Conservation (phyloP, 495 filamentous ascomycete genomes). For the Daldinia bambusicola region DNA sequence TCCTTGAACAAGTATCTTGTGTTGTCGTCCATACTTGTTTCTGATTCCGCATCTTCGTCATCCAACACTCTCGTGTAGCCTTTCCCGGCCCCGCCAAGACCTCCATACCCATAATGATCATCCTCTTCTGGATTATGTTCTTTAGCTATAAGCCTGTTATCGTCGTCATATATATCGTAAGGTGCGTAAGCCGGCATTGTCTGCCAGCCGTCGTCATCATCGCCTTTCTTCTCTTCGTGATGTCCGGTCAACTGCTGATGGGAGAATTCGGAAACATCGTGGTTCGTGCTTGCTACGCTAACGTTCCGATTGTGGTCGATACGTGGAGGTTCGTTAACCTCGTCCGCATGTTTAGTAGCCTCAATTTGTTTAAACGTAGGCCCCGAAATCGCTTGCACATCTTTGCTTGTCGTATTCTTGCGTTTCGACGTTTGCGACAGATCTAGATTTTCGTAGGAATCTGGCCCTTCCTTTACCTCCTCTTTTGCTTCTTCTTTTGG, state of each 20-base stretch:
- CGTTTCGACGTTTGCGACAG: constrained; percentile 26
- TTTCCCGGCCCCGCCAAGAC: constrained; percentile 86
- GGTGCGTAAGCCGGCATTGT: constrained; percentile 91
- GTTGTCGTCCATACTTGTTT: constrained; percentile 96
- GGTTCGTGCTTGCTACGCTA: constrained; percentile 43
- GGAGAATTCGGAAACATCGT: constrained; percentile 82
- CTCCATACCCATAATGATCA: constrained; percentile 75
- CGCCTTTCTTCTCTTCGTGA: constrained; percentile 57
- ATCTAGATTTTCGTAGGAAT: constrained; percentile 29
- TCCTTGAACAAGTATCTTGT: constrained; percentile 94
- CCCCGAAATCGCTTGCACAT: constrained; percentile 45
- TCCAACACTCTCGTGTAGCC: constrained; percentile 93
- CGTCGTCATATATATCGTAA: constrained; percentile 95
- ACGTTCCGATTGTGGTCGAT: constrained; percentile 47
- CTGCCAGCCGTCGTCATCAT: constrained; percentile 81
- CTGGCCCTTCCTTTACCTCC: constrained; percentile 13
- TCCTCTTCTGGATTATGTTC: constrained; percentile 78
- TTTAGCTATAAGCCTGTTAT: constrained; percentile 83
- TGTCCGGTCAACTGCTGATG: constrained; percentile 80
- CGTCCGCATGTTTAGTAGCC: constrained; percentile 40
- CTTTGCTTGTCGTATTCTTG: constrained; percentile 34
- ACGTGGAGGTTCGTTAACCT: constrained; percentile 25
- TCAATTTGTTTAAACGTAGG: constrained; percentile 46
- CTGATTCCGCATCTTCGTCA: constrained; percentile 93
- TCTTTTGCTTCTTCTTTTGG: constrained; percentile 22